Percentiles rank a stretch among this genome's conserved stretches.
phyloP scores from a whole-genome alignment of 495 filamentous ascomycete species.

The Xylaria bambusicola region DNA sequence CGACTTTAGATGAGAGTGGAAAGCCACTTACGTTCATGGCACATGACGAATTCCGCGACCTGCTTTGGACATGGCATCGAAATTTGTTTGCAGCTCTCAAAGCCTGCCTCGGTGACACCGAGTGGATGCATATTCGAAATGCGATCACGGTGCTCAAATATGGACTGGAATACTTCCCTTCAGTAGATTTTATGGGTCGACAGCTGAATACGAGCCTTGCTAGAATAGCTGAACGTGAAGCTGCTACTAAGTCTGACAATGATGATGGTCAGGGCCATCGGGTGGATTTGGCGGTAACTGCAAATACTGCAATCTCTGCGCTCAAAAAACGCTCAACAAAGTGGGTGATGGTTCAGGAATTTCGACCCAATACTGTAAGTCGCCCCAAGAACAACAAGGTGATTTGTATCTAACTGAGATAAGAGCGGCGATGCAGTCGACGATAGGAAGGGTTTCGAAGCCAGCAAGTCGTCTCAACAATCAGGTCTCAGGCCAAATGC shows the following conservation, averaged over 20 bases:
- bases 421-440: conserved; percentile 41
- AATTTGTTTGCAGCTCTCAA: conserved; percentile 73
- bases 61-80: conserved; percentile 89
- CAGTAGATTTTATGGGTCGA: conserved; percentile 82
- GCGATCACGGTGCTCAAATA: conserved; percentile 88
- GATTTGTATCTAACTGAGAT: conserved; percentile 24
- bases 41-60: conserved; percentile 80
- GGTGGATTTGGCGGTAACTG: conserved; percentile 87
- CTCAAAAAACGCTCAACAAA: conserved; percentile 74
- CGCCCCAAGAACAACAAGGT: conserved; percentile 31
- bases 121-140: conserved; percentile 99
- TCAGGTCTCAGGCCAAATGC: conserved; percentile 45
- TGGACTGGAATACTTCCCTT: conserved; percentile 77
- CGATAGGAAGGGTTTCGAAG: conserved; percentile 36
- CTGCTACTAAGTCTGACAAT: conserved; percentile 54
- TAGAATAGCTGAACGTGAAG: conserved; percentile 73
- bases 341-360: conserved; percentile 87
- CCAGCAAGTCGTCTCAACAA: conserved; percentile 20
- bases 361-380: conserved; percentile 56
- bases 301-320: conserved; percentile 79
- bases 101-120: conserved; percentile 71
- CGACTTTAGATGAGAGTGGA: conserved; percentile 62
- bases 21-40: conserved; percentile 68
- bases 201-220: conserved; percentile 69
- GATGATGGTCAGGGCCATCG: conserved; percentile 66